phyloP scores from a whole-genome alignment of 805 yeast genomes.

The Pichia rugopelliculosa region DNA sequence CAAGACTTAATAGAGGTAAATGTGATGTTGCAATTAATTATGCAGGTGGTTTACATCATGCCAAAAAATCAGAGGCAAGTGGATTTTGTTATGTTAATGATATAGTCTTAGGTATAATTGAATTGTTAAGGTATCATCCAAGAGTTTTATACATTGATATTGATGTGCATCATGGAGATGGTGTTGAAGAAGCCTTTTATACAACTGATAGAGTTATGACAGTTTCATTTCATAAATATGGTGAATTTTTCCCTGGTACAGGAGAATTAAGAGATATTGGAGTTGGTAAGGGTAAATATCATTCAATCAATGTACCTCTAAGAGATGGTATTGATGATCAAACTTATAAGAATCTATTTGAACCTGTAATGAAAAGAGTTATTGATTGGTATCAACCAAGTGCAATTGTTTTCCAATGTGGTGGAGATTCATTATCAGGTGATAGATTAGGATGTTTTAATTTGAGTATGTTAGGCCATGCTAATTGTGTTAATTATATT shows the following conservation, averaged over 20 bases:
- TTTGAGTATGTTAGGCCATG: conserved; percentile 88
- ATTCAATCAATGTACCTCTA: conserved; percentile 78
- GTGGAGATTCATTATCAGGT: conserved; percentile 95
- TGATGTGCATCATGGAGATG: conserved; percentile 92
- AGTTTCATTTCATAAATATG: conserved; percentile 84
- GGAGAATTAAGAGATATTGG: conserved; percentile 83
- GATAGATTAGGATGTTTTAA: conserved; percentile 96
- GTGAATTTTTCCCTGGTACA: conserved; percentile 90
- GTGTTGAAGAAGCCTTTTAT: conserved; percentile 91
- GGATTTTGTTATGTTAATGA: conserved; percentile 91
- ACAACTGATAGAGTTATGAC: conserved; percentile 90
- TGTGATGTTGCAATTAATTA: conserved; percentile 90
- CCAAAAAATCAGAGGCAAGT: conserved; percentile 81
- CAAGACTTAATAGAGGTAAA: conserved; percentile 70
- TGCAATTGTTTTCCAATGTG: conserved; percentile 96
- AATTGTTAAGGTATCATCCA: conserved; percentile 73
- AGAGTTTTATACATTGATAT: conserved; percentile 84
- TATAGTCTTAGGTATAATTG: conserved; percentile 77
- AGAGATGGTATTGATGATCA: conserved; percentile 93
- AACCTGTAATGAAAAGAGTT: conserved; percentile 73
- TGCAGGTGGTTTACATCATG: conserved; percentile 93
- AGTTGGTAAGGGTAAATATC: conserved; percentile 76
- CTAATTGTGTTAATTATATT: conserved; percentile 87
- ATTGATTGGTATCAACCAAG: conserved; percentile 90
- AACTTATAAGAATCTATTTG: conserved; percentile 75